Evolutionary conservation across 495 filamentous ascomycete species (phyloP).

Genomic region (Aspergillus bertholletiae): DNA sequence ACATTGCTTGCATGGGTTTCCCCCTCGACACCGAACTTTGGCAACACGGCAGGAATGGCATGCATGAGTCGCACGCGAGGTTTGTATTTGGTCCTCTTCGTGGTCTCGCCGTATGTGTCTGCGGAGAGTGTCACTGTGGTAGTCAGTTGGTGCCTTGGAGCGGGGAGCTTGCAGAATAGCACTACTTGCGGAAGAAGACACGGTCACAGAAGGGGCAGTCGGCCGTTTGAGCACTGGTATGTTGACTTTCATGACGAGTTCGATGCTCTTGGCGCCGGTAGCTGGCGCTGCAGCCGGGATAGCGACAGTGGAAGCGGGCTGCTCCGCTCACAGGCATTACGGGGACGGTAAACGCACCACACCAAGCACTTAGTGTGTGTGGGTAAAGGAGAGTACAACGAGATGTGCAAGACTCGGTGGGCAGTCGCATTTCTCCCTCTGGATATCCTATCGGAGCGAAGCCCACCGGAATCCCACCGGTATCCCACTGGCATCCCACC

Average conservation of each 20-base stretch:
- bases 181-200: conserved; percentile 4
- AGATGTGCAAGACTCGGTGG: no score
- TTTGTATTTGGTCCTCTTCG: background rate
- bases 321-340: background rate
- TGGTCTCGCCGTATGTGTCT: conserved; percentile 13
- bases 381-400: no score
- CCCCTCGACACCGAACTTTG: conserved; percentile 11
- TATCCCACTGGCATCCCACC: conserved; percentile 1
- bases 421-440: no score
- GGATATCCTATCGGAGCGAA: background rate
- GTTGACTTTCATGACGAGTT: conserved; percentile 10
- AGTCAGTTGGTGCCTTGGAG: background rate
- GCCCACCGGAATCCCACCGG: conserved; percentile 2
- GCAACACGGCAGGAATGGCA: conserved; percentile 5
- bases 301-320: conserved; percentile 1
- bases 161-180: background rate
- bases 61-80: background rate
- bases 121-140: conserved; percentile 7
- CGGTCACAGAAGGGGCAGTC: conserved; percentile 8
- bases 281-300: conserved; percentile 1
- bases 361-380: no score
- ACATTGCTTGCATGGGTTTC: conserved; percentile 5
- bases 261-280: conserved; percentile 12
- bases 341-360: no score
- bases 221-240: background rate